Conservation (phyloP, 768 basidiomycete genomes). For the Calvatia gigantea region DNA sequence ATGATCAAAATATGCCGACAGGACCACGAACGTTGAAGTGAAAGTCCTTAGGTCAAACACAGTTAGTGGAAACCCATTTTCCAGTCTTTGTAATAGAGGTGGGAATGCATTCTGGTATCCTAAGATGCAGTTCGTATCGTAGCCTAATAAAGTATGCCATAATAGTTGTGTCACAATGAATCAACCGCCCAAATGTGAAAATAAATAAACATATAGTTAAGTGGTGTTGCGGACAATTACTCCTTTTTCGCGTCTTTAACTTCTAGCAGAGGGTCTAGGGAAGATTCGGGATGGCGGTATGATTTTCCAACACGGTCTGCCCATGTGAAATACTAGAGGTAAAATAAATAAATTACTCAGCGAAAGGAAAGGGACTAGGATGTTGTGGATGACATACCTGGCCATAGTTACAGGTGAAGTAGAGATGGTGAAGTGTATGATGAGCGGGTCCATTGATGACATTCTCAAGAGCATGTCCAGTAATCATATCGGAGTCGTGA, state of each 20-base stretch:
- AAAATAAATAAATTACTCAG: slow-evolving; percentile 19
- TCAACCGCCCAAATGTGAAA: background rate
- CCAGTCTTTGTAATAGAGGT: no score
- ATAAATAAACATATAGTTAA: slow-evolving; percentile 17
- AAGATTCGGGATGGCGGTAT: slow-evolving; percentile 83
- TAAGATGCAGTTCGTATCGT: no score
- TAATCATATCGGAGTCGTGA: slow-evolving; percentile 99
- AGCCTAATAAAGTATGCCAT: background rate
- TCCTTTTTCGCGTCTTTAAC: slow-evolving; percentile 34
- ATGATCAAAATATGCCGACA: no score
- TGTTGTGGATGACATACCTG: slow-evolving; percentile 47
- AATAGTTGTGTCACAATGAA: background rate
- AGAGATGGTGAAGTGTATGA: slow-evolving; percentile 94
- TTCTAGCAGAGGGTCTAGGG: slow-evolving; percentile 83
- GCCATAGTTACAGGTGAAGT: slow-evolving; percentile 96
- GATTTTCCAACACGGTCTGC: slow-evolving; percentile 82
- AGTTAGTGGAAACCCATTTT: no score
- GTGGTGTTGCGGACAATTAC: slow-evolving; percentile 9
- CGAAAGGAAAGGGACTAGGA: background rate
- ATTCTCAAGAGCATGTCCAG: slow-evolving; percentile 81
- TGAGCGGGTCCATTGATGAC: slow-evolving; percentile 98
- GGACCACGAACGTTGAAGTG: no score
- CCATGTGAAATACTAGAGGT: slow-evolving; percentile 95
- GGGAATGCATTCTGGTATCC: background rate
- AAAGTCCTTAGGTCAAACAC: no score